A percentile compares a stretch with the other conserved stretches of the same genome.
phyloP scores from a whole-genome alignment of 1,284 basidiomycete genomes.

The Ceratobasidium sp. region DNA sequence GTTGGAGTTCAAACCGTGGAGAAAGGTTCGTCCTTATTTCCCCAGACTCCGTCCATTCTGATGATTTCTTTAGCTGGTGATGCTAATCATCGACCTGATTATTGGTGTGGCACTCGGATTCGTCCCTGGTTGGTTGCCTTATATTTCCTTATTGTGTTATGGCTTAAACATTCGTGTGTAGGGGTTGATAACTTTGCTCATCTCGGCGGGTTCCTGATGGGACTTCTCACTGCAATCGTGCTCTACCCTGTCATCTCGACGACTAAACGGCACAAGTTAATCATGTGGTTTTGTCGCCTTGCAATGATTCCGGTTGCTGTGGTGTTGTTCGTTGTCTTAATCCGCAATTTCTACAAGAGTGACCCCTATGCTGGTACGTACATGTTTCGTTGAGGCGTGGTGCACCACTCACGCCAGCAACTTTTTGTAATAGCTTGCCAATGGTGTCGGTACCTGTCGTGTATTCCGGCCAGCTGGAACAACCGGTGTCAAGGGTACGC shows the following conservation, averaged over 20 bases:
- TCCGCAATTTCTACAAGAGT: slow-evolving; percentile 88
- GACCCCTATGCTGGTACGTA: slow-evolving; percentile 79
- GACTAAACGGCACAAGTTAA: slow-evolving; percentile 75
- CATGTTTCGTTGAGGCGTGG: background rate
- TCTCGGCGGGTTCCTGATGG: slow-evolving; percentile 84
- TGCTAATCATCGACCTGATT: slow-evolving; percentile 85
- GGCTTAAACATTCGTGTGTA: slow-evolving; percentile 40
- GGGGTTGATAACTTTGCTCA: slow-evolving; percentile 83
- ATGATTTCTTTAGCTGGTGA: slow-evolving; percentile 65
- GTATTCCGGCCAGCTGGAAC: slow-evolving; percentile 81
- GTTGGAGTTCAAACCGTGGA: slow-evolving; percentile 80
- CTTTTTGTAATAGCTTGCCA: slow-evolving; percentile 69
- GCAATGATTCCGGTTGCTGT: slow-evolving; percentile 78
- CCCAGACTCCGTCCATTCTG: slow-evolving; percentile 10
- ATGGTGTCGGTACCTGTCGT: slow-evolving; percentile 90
- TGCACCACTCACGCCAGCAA: background rate
- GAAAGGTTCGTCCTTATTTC: slow-evolving; percentile 58
- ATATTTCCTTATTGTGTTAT: slow-evolving; percentile 49
- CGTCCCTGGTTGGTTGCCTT: slow-evolving; percentile 62
- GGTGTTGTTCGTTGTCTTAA: slow-evolving; percentile 83
- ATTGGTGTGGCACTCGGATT: slow-evolving; percentile 89
- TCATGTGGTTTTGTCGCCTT: slow-evolving; percentile 79
- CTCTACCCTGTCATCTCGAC: slow-evolving; percentile 91
- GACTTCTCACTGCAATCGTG: slow-evolving; percentile 71
- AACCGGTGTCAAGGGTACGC: slow-evolving; percentile 76